Percentiles rank a stretch among this genome's conserved stretches.
These are phyloP conservation scores for Amanita brunnescens DNA, from an alignment of 768 basidiomycete species.

Conservation along the genomic window DNA sequence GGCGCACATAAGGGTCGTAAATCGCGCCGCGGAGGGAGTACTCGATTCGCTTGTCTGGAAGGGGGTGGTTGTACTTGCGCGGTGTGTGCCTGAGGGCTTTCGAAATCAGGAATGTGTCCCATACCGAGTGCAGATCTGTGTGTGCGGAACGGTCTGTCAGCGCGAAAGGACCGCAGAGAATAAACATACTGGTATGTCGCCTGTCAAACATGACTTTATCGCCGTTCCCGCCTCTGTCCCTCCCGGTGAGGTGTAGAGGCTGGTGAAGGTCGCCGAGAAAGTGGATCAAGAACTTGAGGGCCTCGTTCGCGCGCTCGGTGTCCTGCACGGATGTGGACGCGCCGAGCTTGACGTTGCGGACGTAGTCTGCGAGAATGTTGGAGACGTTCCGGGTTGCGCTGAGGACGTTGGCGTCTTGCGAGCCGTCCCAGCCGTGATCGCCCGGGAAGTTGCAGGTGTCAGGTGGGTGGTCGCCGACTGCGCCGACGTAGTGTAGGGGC, in stretches of 20 bases:
- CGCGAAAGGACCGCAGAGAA: not conserved
- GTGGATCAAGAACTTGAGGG: slow-evolving; percentile 89
- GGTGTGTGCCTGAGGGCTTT: slow-evolving; percentile 70
- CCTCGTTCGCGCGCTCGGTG: slow-evolving; percentile 49
- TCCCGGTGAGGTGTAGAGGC: slow-evolving; percentile 85
- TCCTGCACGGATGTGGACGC: slow-evolving; percentile 15
- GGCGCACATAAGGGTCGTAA: slow-evolving; percentile 83
- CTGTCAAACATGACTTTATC: slow-evolving; percentile 68
- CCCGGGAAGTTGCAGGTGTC: slow-evolving; percentile 75
- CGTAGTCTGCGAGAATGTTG: slow-evolving; percentile 27
- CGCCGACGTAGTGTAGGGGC: slow-evolving; percentile 68
- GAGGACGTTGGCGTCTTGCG: slow-evolving; percentile 53
- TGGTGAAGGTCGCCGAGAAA: slow-evolving; percentile 91
- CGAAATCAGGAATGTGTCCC: slow-evolving; percentile 80
- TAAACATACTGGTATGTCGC: slow-evolving; percentile 53
- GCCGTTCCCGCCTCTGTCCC: slow-evolving; percentile 83
- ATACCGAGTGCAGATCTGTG: slow-evolving; percentile 77
- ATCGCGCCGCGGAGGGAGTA: slow-evolving; percentile 63
- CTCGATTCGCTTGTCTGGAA: slow-evolving; percentile 64
- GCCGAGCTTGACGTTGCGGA: slow-evolving; percentile 33
- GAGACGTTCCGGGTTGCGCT: slow-evolving; percentile 76
- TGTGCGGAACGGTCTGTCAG: not conserved
- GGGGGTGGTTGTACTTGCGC: slow-evolving; percentile 65
- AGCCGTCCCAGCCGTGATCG: slow-evolving; percentile 60
- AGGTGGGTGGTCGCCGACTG: slow-evolving; percentile 68